Evolutionary conservation across 495 filamentous ascomycete genomes (phyloP), one percentile per base, ranked within the genome.

Genomic region (Penicillium alfredii): DNA sequence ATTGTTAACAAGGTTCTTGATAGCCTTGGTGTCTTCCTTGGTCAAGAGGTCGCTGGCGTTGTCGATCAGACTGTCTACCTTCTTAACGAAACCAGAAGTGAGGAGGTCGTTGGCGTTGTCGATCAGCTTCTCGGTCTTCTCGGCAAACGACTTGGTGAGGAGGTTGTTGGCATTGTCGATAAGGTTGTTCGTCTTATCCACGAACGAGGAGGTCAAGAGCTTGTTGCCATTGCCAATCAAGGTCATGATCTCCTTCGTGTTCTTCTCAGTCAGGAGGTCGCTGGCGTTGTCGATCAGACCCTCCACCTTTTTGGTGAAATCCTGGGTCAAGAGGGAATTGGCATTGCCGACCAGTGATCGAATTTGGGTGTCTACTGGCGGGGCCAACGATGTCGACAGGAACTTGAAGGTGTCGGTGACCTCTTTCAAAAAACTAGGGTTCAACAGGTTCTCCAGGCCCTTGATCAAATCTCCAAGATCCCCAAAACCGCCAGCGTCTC

Each of bases 351-450:
- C 38, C 2, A 71, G 44, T 8, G 38, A 48, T 25, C 64, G 60
- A 6, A 73, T 39, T 43, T 72, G 62, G 44, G 62, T 51, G 35
- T 64, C 51, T 29, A 61, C 60, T 3, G 69, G 51, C 4, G 51
- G 46, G 30, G 55, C 59, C 18, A 73, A 40, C n/a, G 55, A 17
- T 9, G 63, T 64, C 13, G 48, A 49, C 1, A 69, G 41, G 30
- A 63, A 56, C 18, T 58, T 50, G 53, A 71, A 44, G 24, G 61
- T 60, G 14, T 50, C 37, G 27, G 51, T 53, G 14, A 68, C 10
- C 28, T 66, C 50, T 25, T 16, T 38, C 20, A 60, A 36, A 26
- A 60, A 34, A 35, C 29, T 24, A 7, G 55, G 53, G 37, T 51
- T 30, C 2, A 56, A 44, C 20, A 59, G 34, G 37, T 39, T 34